Conservation (phyloP, 1,284 basidiomycete species). For the Quambalaria eucalypti region DNA sequence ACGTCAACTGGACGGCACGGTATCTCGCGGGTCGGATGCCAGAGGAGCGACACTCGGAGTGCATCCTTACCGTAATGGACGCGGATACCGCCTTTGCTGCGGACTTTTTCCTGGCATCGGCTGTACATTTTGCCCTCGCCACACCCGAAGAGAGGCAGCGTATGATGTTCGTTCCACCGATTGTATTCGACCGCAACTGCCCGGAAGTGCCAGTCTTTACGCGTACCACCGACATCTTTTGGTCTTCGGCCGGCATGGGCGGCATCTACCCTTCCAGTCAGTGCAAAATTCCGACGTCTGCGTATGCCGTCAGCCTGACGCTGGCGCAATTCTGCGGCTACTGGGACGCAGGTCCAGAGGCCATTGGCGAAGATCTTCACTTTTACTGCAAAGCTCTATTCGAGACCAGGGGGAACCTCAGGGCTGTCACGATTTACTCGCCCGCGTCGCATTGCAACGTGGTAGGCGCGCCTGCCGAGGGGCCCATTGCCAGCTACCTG, state of each 20-base stretch:
- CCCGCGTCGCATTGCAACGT: conserved; percentile 46
- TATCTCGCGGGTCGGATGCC: conserved; percentile 18
- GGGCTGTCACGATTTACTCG: conserved; percentile 43
- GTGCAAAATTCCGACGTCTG: conserved; percentile 44
- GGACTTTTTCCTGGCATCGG: conserved; percentile 41
- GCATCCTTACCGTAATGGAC: conserved; percentile 41
- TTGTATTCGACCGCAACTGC: conserved; percentile 44
- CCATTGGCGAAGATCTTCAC: conserved; percentile 47
- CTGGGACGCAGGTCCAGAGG: conserved; percentile 43
- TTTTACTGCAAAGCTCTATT: conserved; percentile 44
- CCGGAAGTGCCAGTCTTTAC: conserved; percentile 40
- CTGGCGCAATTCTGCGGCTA: conserved; percentile 40
- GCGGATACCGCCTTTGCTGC: conserved; percentile 44
- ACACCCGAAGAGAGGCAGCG: conserved; percentile 19
- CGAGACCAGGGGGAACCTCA: conserved; percentile 41
- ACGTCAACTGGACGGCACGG: conserved; percentile 41
- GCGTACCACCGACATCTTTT: conserved; percentile 43
- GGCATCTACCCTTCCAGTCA: conserved; percentile 39
- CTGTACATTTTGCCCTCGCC: conserved; percentile 36
- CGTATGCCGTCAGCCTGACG: conserved; percentile 37
- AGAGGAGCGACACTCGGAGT: conserved; percentile 1
- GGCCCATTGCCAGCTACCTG: conserved; percentile 22
- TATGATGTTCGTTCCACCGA: conserved; percentile 40
- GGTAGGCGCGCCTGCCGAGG: conserved; percentile 22
- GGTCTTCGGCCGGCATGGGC: conserved; percentile 36